These are phyloP conservation scores for Trypanosoma brucei DNA, from an alignment of 208 protist genomes.

Conservation along the genomic window DNA sequence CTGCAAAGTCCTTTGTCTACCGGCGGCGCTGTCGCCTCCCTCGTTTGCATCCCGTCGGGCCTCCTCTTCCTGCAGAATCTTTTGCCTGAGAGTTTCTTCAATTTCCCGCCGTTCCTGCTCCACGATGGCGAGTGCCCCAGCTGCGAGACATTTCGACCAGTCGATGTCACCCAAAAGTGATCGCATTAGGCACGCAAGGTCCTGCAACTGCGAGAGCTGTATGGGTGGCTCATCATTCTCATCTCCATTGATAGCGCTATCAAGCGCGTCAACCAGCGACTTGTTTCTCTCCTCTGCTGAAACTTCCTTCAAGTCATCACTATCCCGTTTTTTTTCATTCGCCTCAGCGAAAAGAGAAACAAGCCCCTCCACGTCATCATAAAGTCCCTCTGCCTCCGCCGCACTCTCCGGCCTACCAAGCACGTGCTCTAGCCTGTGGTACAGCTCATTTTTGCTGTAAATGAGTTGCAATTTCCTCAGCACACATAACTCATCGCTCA, in stretches of 20 bases:
- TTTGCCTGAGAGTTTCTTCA: slow-evolving; percentile 32
- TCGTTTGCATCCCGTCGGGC: not conserved
- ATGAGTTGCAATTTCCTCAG: slow-evolving; percentile 67
- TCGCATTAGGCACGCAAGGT: slow-evolving; percentile 57
- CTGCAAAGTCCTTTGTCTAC: slow-evolving; percentile 21
- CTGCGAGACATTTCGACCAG: slow-evolving; percentile 37
- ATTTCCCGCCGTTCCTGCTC: slow-evolving; percentile 39
- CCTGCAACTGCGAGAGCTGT: slow-evolving; percentile 40
- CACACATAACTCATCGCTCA: slow-evolving; percentile 48
- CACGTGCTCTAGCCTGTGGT: slow-evolving; percentile 64
- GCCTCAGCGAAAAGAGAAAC: slow-evolving; percentile 47
- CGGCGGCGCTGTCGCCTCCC: not conserved
- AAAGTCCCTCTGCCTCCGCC: slow-evolving; percentile 65
- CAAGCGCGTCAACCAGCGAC: slow-evolving; percentile 12
- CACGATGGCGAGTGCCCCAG: slow-evolving; percentile 63
- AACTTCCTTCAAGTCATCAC: slow-evolving; percentile 1
- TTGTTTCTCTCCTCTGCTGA: slow-evolving; percentile 7
- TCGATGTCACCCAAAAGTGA: slow-evolving; percentile 27
- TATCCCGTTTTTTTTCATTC: slow-evolving; percentile 7
- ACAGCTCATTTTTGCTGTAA: slow-evolving; percentile 79
- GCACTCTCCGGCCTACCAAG: slow-evolving; percentile 59
- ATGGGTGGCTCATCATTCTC: slow-evolving; percentile 33
- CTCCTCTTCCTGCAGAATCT: not conserved
- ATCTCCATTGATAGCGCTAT: slow-evolving; percentile 17
- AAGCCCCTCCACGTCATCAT: slow-evolving; percentile 77